A percentile compares a stretch with the other conserved stretches of the same genome.
Conservation (phyloP, 768 basidiomycete genomes). For the Thelephora ganbajun region DNA sequence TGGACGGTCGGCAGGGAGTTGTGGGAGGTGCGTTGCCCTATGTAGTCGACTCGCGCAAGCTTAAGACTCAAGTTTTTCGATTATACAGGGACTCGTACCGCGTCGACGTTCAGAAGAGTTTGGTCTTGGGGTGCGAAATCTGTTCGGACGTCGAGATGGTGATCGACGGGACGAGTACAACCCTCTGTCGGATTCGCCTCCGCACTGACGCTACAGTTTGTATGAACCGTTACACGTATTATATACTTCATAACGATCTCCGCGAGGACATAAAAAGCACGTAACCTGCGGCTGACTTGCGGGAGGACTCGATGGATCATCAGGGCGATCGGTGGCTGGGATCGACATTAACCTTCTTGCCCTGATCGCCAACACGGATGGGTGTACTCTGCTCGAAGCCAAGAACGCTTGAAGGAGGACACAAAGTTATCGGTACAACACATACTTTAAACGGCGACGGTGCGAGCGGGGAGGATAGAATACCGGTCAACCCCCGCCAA, state of each 20-base stretch:
- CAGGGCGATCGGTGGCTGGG: neutral
- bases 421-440: constrained; percentile 12
- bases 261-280: no score
- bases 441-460: neutral
- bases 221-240: neutral
- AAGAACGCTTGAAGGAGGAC: constrained; percentile 18
- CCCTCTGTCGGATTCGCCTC: constrained; percentile 21
- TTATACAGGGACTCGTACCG: constrained; percentile 34
- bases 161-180: constrained; percentile 32
- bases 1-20: constrained; percentile 56
- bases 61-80: no score
- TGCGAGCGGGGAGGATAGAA: constrained; percentile 4
- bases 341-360: neutral
- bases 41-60: neutral
- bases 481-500: constrained; percentile 13
- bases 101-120: constrained; percentile 41
- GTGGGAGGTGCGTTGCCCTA: constrained; percentile 55
- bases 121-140: constrained; percentile 24
- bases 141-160: constrained; percentile 13
- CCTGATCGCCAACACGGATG: constrained; percentile 11
- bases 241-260: no score
- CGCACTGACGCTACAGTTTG: constrained; percentile 3
- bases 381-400: constrained; percentile 23
- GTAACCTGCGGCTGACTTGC: no score
- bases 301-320: no score